Evolutionary conservation across 2,329 filamentous ascomycete species (phyloP), one percentile per base, ranked within the genome.

Genomic region (Ceratocystis huliohia): DNA sequence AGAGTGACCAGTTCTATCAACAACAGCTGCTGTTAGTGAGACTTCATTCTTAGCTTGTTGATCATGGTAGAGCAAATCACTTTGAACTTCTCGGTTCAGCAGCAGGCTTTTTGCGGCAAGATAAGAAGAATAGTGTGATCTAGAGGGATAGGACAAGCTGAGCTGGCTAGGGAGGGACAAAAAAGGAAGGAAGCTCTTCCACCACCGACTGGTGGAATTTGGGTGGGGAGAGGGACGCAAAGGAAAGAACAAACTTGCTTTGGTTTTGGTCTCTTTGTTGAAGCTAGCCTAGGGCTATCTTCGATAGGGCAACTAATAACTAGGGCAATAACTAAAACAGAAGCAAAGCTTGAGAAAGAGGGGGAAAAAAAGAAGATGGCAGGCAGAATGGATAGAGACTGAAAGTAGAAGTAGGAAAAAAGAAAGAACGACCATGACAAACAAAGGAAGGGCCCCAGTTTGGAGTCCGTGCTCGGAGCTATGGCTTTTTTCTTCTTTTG

Each of bases 381-480:
- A 53, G 25, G 22, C 30, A 22, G 17, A 8, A n/a, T 33, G 22
- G 53, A 37, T 7, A 13, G 48, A 41, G 37, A 15, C 37, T 41
- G 37, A 5, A n/a, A 53, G 48, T 5, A 8, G 46, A 50, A n/a
- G n/a, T 13, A 7, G 8, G 30, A n/a, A 33, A 62, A 48, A 53
- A 50, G 28, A 48, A 48, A 17, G 57, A 22, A 57, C 53, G 7
- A 2, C 48, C 17, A 5, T 25, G 28, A 20, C 8, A n/a, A 37
- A 30, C 56, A 59, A 59, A 30, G 56, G 30, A 59, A 37, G 56
- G 25, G 20, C 56, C 56, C 17, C 28, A 22, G 25, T 28, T 28
- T 28, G 37, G 41, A n/a, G 59, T 62, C 59, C 59, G 33, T 62
- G 33, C 41, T 62, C 30, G 33, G 33, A 62, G 56, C 56, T 59